phyloP scores from a whole-genome alignment of 2,329 filamentous ascomycete species.

The Seiridium unicorne region DNA sequence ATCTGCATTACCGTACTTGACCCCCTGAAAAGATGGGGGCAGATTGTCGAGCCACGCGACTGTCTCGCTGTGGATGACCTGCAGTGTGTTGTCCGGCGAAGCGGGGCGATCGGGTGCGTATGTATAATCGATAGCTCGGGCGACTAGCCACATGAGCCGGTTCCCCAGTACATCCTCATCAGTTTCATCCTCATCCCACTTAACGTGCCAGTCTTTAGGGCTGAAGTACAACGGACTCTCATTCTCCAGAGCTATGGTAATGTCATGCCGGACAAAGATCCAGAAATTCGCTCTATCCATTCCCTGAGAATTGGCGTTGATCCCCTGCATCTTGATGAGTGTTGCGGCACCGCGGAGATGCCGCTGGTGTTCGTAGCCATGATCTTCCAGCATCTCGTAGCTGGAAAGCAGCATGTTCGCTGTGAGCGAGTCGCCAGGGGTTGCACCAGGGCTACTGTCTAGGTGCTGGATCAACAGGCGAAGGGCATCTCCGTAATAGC shows the following conservation, averaged over 20 bases:
- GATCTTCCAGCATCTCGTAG: constrained; percentile 8
- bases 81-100: background rate
- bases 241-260: constrained; percentile 10
- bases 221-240: constrained; percentile 4
- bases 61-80: constrained; percentile 1
- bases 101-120: background rate
- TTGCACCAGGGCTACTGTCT: background rate
- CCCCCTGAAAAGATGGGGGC: constrained; percentile 1
- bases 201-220: constrained; percentile 4
- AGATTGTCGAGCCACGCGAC: constrained; percentile 1
- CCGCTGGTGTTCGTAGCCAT: constrained; percentile 1
- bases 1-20: constrained; percentile 2
- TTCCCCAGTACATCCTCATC: constrained; percentile 7
- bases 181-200: background rate
- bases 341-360: constrained; percentile 4
- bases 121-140: background rate
- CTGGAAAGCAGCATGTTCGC: constrained; percentile 9
- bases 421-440: constrained; percentile 5
- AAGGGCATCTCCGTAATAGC: constrained; percentile 10
- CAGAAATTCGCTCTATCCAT: constrained; percentile 11
- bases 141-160: constrained; percentile 6
- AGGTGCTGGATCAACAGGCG: constrained; percentile 5
- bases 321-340: constrained; percentile 1
- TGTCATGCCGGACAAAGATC: constrained; percentile 9
- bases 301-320: background rate